Conservation (phyloP, 768 basidiomycete species). For the Boletus fagicola region DNA sequence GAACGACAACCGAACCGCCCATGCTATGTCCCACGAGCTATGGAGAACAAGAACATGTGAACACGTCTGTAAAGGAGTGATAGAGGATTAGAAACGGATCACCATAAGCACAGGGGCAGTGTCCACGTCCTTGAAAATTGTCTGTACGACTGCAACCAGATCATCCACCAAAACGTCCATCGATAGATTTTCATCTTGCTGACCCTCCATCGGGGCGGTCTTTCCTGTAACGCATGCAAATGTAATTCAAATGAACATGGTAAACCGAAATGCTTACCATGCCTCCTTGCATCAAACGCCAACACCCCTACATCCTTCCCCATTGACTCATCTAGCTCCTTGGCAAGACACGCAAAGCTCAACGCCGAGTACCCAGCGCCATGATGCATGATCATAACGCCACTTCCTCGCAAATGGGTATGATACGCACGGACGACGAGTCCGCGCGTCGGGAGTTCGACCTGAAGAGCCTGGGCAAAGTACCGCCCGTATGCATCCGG, state of each 20-base stretch:
- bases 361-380: conserved; percentile 92
- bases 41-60: neutral
- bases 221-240: conserved; percentile 16
- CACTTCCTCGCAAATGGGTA: conserved; percentile 58
- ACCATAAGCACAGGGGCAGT: conserved; percentile 75
- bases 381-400: conserved; percentile 90
- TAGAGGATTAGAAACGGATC: neutral
- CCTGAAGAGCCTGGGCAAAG: conserved; percentile 79
- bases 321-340: conserved; percentile 60
- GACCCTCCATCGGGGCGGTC: conserved; percentile 22
- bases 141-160: conserved; percentile 64
- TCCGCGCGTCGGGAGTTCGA: conserved; percentile 57
- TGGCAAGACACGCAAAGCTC: conserved; percentile 89
- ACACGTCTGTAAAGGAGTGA: neutral
- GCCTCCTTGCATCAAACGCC: conserved; percentile 78
- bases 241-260: neutral
- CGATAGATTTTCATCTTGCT: conserved; percentile 44
- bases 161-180: conserved; percentile 73
- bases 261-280: conserved; percentile 55
- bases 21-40: conserved; percentile 94
- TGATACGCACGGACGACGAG: conserved; percentile 83
- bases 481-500: conserved; percentile 52
- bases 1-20: conserved; percentile 88
- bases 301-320: conserved; percentile 78
- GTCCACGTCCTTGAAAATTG: conserved; percentile 64